These are phyloP conservation scores for Paraleonurus japonicus DNA, from an alignment of 257 asterid species.

Conservation along the genomic window DNA sequence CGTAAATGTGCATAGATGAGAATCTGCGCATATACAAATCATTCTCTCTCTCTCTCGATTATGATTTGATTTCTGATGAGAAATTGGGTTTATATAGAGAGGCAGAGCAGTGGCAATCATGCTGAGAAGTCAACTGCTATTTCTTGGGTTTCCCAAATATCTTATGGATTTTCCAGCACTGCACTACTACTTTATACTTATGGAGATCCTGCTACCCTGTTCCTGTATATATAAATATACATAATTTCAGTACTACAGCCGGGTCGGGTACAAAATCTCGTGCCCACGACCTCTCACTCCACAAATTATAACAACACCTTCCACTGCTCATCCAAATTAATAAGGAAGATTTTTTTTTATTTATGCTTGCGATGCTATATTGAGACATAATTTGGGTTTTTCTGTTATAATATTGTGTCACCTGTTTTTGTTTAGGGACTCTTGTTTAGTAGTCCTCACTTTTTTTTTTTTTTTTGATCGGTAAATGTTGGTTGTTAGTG, in stretches of 20 bases:
- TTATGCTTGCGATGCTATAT: no score
- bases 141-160: conserved; percentile 28
- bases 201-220: background rate
- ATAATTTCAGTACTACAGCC: background rate
- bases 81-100: conserved; percentile 16
- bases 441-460: no score
- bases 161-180: conserved; percentile 13
- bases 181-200: background rate
- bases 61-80: background rate
- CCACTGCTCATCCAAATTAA: background rate
- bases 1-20: conserved; percentile 32
- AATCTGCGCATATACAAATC: conserved; percentile 41
- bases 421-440: no score
- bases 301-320: background rate
- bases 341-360: no score
- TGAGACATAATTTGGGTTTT: no score
- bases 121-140: conserved; percentile 36
- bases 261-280: background rate
- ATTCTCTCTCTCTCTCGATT: conserved; percentile 16
- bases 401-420: no score
- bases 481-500: no score
- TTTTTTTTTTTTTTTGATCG: no score
- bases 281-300: background rate
- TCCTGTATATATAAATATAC: background rate
- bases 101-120: conserved; percentile 22